Evolutionary conservation across 305 asterid genomes (phyloP), one percentile per base, ranked within the genome.

Genomic region (Rubia balearica): DNA sequence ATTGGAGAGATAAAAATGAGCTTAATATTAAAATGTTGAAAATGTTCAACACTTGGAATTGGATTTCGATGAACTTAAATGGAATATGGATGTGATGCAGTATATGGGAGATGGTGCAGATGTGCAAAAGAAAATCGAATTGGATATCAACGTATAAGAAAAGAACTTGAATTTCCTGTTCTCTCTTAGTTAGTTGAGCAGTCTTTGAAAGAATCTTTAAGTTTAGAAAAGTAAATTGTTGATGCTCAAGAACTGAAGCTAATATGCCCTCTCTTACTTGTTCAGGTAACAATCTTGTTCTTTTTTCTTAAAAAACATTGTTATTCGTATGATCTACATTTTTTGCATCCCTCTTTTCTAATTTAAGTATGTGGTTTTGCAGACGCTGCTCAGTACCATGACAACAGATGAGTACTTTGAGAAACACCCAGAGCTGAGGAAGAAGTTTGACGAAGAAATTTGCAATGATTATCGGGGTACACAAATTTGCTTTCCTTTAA

Each of bases 381-480:
- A 93, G 97, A 80, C 75, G 56, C 86, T 85, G 79, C 86, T 94
- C 4, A 88, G 92, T 55, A 94, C 99, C 74, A 91, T 91, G 96
- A 91, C 98, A 57, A 93, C 96, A 22, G 96, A 91, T n/a, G 99
- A 94, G 48, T 94, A 91, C 84, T 94, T 94, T 53, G 96, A 71
- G n/a, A 89, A 94, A 91, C 96, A 89, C 67, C 99, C 99, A 0
- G 99, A 94, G 81, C 88, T 91, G 76, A 91, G 82, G 85, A 89
- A 94, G 93, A 89, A 88, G 83, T 94, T 94, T 70, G 98, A 94
- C 74, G 99, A 94, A 17, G 99, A 94, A 84, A 88, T 94, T 62
- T 86, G 99, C 64, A 94, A 94, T 41, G 99, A 94, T 70, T 82
- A 91, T 76, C 91, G 98, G 99, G 99, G 97, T 93, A 89, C 51